Conservation (phyloP, 2,329 filamentous ascomycete genomes). For the Colletotrichum sidae region DNA sequence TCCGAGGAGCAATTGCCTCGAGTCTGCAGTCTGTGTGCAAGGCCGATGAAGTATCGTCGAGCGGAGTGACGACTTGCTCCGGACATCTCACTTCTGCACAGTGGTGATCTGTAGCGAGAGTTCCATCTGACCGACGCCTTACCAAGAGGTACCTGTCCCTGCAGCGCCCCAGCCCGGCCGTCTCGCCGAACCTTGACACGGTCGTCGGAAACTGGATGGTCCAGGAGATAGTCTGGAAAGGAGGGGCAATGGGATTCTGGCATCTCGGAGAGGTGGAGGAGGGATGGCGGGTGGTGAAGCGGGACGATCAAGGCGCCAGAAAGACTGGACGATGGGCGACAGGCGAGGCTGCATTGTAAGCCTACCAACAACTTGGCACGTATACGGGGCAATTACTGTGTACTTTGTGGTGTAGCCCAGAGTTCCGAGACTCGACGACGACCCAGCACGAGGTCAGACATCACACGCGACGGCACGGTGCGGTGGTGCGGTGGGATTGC, state of each 20-base stretch:
- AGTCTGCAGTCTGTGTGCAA: no score
- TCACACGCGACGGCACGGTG: constrained; percentile 12
- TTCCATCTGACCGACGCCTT: not conserved
- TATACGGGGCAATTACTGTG: not conserved
- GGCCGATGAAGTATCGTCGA: no score
- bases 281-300: no score
- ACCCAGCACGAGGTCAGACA: not conserved
- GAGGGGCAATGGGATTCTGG: constrained; percentile 32
- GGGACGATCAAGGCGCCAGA: not conserved
- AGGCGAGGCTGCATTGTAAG: not conserved
- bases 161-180: constrained; percentile 24
- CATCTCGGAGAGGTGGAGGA: constrained; percentile 37
- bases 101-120: no score
- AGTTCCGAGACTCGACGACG: not conserved
- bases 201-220: constrained; percentile 17
- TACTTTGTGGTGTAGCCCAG: not conserved
- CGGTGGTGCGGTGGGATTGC: not conserved
- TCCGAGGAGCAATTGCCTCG: no score
- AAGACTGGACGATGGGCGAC: constrained; percentile 4
- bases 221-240: constrained; percentile 37
- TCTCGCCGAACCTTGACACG: constrained; percentile 18
- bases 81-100: no score
- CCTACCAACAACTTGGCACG: no score
- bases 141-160: constrained; percentile 6
- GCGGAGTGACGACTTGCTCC: no score